Base-by-base conservation (phyloP, 352 stramenopile genomes). In the Globisporangium cederbergense region DNA sequence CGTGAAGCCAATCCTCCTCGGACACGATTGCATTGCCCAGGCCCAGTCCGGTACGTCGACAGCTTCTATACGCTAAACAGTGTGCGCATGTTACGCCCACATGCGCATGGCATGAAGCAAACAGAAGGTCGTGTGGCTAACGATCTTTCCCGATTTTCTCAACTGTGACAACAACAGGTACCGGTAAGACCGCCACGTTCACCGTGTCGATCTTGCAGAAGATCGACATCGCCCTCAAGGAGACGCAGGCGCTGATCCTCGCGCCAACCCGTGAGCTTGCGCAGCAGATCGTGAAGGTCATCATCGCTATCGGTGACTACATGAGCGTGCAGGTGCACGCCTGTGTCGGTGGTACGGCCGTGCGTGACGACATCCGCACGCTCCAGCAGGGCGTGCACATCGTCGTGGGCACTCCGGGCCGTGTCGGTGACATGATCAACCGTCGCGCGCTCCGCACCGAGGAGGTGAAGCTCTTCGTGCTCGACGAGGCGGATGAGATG, bases 401-500 rank as follows among this genome's bases (percentile, higher is more conserved):
- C 47, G 96, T 99, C 40, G 95, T 99, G 42, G 98, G 97, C 60
- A 99, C 98, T 14, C 98, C 98, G 10, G 98, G 98, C 70, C 97
- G 98, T 90, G 97, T 99, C 22, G 97, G 93, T 65, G 97, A 99
- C 79, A 99, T 99, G 97, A 99, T 99, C 82, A 98, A 99, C 81
- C 93, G 97, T 73, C 89, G 97, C 38, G 95, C 93, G 47, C 85
- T 99, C 32, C 84, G 92, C 65, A 93, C 98, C 11, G 93, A 98
- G 65, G 81, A 89, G 62, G 96, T 99, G 68, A 97, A 97, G 71
- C 86, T 99, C 64, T 99, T 99, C 73, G 95, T 98, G 66, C 80
- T 99, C 47, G 98, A 99, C 86, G 98, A 99, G 76, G 98, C 98
- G 67, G 98, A 99, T 97, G 97, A 99, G 84, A 99, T 99, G 97